phyloP scores from a whole-genome alignment of 2,329 filamentous ascomycete genomes.

The Fusarium tupiense region DNA sequence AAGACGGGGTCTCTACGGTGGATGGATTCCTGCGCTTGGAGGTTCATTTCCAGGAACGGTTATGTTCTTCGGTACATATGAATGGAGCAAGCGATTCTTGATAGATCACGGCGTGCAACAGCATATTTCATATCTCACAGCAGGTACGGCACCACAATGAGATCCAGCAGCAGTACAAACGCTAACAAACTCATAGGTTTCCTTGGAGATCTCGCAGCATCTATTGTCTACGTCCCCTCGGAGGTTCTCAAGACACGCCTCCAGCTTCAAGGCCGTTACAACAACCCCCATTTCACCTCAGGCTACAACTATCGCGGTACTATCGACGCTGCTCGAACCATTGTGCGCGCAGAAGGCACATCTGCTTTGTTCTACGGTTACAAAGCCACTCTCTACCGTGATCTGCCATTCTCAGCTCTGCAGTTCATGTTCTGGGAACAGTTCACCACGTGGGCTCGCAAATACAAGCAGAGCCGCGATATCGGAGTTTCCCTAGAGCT shows the following conservation, averaged over 20 bases:
- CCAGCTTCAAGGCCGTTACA: slow-evolving; percentile 92
- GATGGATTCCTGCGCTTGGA: slow-evolving; percentile 89
- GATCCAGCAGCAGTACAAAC: not conserved
- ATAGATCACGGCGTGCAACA: slow-evolving; percentile 85
- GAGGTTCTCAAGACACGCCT: slow-evolving; percentile 98
- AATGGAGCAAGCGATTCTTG: slow-evolving; percentile 91
- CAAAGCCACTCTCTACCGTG: slow-evolving; percentile 92
- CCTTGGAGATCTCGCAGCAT: slow-evolving; percentile 89
- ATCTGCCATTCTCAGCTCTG: slow-evolving; percentile 93
- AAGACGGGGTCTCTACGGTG: slow-evolving; percentile 86
- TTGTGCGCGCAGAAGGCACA: slow-evolving; percentile 83
- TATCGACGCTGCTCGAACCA: slow-evolving; percentile 84
- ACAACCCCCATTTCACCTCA: slow-evolving; percentile 92
- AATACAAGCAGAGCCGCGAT: slow-evolving; percentile 81
- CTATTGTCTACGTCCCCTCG: slow-evolving; percentile 93
- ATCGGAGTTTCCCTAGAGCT: slow-evolving; percentile 89
- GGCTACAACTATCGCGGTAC: slow-evolving; percentile 97
- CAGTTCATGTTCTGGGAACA: slow-evolving; percentile 99
- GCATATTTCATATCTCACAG: slow-evolving; percentile 84
- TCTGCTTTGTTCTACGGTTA: slow-evolving; percentile 95
- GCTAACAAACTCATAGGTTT: slow-evolving; percentile 68
- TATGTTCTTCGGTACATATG: slow-evolving; percentile 95
- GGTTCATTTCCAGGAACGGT: slow-evolving; percentile 95
- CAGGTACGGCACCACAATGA: slow-evolving; percentile 63
- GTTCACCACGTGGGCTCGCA: slow-evolving; percentile 82